Evolutionary conservation across 2,329 filamentous ascomycete species (phyloP).

Genomic region (Aspergillus sp.): DNA sequence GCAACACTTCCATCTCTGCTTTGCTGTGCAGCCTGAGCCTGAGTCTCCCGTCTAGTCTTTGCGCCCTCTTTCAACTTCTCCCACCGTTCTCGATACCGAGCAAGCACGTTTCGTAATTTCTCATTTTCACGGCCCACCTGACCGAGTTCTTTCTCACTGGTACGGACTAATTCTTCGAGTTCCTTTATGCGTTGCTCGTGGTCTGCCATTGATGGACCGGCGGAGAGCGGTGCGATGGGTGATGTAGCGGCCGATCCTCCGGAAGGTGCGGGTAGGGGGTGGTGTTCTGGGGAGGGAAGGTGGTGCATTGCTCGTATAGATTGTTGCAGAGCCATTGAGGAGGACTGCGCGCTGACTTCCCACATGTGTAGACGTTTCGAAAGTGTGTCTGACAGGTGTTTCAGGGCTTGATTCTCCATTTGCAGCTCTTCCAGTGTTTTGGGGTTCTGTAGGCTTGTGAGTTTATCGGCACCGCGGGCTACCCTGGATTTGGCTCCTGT

Average conservation of each 20-base stretch:
- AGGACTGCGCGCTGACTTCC: constrained; percentile 84
- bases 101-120: constrained; percentile 50
- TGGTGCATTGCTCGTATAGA: constrained; percentile 55
- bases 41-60: constrained; percentile 29
- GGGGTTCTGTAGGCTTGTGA: constrained; percentile 30
- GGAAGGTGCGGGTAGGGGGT: constrained; percentile 26
- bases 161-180: constrained; percentile 59
- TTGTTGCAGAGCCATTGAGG: constrained; percentile 76
- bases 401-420: constrained; percentile 79
- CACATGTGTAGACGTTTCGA: constrained; percentile 86
- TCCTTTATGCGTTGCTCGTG: constrained; percentile 53
- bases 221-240: constrained; percentile 13
- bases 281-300: constrained; percentile 22
- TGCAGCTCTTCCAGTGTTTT: constrained; percentile 83
- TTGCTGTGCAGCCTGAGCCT: constrained; percentile 13
- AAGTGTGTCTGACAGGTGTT: constrained; percentile 77
- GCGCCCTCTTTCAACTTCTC: constrained; percentile 63
- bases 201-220: constrained; percentile 21
- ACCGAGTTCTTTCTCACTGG: constrained; percentile 55
- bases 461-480: constrained; percentile 14
- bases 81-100: constrained; percentile 58
- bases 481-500: constrained; percentile 32
- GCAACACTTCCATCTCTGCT: background rate
- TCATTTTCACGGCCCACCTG: constrained; percentile 57
- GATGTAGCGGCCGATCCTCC: constrained; percentile 21